Percentiles rank a stretch among this genome's conserved stretches.
Conservation (phyloP, 2,329 filamentous ascomycete species). For the Mariannaea elegans region DNA sequence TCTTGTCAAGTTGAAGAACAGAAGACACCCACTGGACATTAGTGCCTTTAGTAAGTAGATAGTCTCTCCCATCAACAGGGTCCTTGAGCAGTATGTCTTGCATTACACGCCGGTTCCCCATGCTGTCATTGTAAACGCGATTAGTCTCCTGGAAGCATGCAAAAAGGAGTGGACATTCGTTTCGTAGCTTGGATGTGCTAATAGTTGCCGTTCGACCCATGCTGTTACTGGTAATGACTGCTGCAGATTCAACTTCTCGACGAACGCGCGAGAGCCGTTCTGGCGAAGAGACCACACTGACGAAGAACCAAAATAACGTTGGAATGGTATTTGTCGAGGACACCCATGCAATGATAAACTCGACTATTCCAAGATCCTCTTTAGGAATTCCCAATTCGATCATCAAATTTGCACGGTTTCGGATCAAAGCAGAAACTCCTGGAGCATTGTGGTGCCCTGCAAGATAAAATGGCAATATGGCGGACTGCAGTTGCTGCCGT, state of each 20-base stretch:
- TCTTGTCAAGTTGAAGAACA: slow-evolving; percentile 2
- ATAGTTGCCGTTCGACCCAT: slow-evolving; percentile 1
- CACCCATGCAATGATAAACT: slow-evolving; percentile 13
- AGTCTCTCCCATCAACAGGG: slow-evolving; percentile 1
- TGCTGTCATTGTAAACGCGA: slow-evolving; percentile 5
- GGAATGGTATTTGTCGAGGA: slow-evolving; percentile 18
- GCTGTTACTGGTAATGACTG: background rate
- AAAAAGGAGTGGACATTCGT: slow-evolving; percentile 8
- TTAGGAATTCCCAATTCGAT: slow-evolving; percentile 1
- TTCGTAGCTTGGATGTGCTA: background rate
- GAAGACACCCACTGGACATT: slow-evolving; percentile 15
- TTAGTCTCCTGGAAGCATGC: slow-evolving; percentile 14
- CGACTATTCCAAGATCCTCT: background rate
- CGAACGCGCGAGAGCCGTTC: background rate
- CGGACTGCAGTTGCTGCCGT: background rate
- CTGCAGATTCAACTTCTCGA: slow-evolving; percentile 4
- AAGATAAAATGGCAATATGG: background rate
- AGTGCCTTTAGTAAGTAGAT: slow-evolving; percentile 17
- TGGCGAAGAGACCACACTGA: slow-evolving; percentile 9
- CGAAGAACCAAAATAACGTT: slow-evolving; percentile 19
- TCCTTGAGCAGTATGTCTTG: slow-evolving; percentile 12
- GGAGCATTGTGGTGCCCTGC: slow-evolving; percentile 2
- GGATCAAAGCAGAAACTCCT: slow-evolving; percentile 11
- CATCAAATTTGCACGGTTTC: background rate
- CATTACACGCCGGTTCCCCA: slow-evolving; percentile 6